phyloP scores from a whole-genome alignment of 768 basidiomycete genomes.

The Mycena rosella region DNA sequence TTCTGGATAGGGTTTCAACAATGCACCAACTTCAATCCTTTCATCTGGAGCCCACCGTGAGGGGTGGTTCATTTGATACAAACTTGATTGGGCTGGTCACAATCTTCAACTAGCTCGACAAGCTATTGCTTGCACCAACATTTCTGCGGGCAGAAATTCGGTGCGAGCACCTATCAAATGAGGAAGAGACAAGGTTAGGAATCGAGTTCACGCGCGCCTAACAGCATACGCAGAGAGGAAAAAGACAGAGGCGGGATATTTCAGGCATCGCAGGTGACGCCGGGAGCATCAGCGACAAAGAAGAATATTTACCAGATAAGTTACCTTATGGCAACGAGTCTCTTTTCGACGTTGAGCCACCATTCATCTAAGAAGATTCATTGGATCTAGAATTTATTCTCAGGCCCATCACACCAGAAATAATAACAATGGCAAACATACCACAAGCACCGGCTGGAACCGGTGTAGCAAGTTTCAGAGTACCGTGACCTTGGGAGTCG shows the following conservation, averaged over 20 bases:
- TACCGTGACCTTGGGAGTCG: too few species aligned
- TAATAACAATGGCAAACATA: slow-evolving; percentile 1
- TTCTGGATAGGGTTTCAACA: too few species aligned
- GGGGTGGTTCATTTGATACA: slow-evolving; percentile 25
- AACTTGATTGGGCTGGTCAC: slow-evolving; percentile 15
- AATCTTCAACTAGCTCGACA: neutral
- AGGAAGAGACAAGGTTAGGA: slow-evolving; percentile 3
- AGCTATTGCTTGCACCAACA: neutral
- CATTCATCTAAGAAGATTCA: neutral
- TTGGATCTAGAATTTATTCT: neutral
- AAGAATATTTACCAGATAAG: neutral
- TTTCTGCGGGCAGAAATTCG: slow-evolving; percentile 5
- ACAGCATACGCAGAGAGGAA: slow-evolving; percentile 2
- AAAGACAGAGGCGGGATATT: neutral
- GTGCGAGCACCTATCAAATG: neutral
- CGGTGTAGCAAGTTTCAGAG: too few species aligned
- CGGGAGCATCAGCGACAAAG: neutral
- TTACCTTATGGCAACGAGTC: slow-evolving; percentile 3
- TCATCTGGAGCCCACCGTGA: slow-evolving; percentile 33
- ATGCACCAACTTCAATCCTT: too few species aligned
- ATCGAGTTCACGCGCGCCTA: neutral
- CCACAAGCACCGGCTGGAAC: neutral
- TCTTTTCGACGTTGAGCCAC: neutral
- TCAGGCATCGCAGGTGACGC: slow-evolving; percentile 19
- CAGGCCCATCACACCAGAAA: neutral